Conservation (phyloP, 495 filamentous ascomycete genomes). For the Penicillium samsonianum region DNA sequence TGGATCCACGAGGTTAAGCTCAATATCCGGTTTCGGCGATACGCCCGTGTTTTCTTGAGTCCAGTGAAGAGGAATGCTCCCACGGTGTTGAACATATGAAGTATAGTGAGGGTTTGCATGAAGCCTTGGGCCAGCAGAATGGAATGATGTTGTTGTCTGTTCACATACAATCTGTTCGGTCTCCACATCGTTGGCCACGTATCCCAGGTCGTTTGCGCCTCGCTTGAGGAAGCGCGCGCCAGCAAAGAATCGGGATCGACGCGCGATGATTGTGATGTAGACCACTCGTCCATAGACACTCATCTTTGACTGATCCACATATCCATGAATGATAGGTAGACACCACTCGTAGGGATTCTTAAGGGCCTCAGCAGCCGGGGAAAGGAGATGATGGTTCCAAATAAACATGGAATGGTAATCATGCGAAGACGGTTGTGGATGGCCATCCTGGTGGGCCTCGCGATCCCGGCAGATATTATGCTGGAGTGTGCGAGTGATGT, state of each 20-base stretch:
- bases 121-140: slow-evolving; percentile 81
- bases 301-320: slow-evolving; percentile 86
- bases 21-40: slow-evolving; percentile 92
- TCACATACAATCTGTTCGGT: slow-evolving; percentile 98
- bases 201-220: slow-evolving; percentile 91
- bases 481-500: slow-evolving; percentile 90
- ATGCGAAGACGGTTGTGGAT: slow-evolving; percentile 53
- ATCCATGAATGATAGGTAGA: slow-evolving; percentile 92
- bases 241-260: slow-evolving; percentile 90
- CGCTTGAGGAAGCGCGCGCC: slow-evolving; percentile 93
- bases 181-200: slow-evolving; percentile 99
- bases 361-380: slow-evolving; percentile 68
- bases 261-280: slow-evolving; percentile 90
- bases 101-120: slow-evolving; percentile 90
- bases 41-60: slow-evolving; percentile 96
- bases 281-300: slow-evolving; percentile 81
- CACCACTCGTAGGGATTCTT: slow-evolving; percentile 93
- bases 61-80: slow-evolving; percentile 96
- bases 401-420: slow-evolving; percentile 96
- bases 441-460: slow-evolving; percentile 63
- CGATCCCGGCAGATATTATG: slow-evolving; percentile 88
- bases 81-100: slow-evolving; percentile 94
- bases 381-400: slow-evolving; percentile 90
- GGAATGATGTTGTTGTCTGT: slow-evolving; percentile 89
- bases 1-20: slow-evolving; percentile 89